Conservation (phyloP, 257 asterid species). For the Penstemon eatonii region DNA sequence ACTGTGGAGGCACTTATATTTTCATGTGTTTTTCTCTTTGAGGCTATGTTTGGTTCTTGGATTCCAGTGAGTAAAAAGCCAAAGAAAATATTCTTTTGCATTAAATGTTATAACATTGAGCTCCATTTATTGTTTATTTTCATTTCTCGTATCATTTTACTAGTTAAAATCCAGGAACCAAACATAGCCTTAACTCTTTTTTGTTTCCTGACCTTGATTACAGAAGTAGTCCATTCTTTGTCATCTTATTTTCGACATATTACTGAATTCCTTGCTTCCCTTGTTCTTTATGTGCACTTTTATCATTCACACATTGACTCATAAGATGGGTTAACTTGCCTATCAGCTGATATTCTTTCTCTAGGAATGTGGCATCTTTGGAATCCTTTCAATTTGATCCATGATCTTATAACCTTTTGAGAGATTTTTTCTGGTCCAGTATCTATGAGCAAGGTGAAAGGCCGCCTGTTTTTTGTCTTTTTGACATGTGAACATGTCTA, state of each 20-base stretch:
- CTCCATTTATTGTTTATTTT: no score
- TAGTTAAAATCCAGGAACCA: no score
- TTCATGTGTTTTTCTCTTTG: no score
- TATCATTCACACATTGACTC: conserved; percentile 12
- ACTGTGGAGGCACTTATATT: no score
- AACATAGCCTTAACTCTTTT: not conserved
- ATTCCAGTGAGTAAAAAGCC: no score
- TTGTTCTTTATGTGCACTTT: not conserved
- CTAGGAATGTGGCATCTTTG: not conserved
- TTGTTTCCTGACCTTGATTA: not conserved
- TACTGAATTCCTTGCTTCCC: not conserved
- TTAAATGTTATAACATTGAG: no score
- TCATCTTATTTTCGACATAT: not conserved
- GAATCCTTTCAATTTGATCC: not conserved
- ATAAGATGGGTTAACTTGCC: not conserved
- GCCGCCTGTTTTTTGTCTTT: not conserved
- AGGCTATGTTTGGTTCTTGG: no score
- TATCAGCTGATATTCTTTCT: not conserved
- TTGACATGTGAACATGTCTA: no score
- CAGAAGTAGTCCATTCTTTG: not conserved
- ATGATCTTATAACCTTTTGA: not conserved
- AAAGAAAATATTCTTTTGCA: no score
- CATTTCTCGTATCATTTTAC: no score
- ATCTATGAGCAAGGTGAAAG: not conserved
- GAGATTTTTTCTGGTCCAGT: not conserved